phyloP scores from a whole-genome alignment of 768 basidiomycete genomes.

The Auricularia sp. region DNA sequence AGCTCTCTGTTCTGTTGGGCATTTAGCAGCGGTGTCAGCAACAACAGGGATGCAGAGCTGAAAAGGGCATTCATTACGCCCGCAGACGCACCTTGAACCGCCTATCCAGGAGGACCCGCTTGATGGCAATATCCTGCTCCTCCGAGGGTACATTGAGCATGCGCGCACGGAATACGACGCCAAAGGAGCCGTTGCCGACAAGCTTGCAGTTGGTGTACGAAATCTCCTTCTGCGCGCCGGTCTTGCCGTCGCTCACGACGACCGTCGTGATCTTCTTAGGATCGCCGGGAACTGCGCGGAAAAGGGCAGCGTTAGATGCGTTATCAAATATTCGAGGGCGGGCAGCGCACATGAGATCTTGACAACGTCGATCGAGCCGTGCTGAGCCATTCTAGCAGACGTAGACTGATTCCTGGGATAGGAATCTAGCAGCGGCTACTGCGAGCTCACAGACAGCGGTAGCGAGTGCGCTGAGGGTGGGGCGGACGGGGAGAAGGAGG shows the following conservation, averaged over 20 bases:
- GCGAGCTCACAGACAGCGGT: neutral
- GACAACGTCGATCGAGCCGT: conserved; percentile 79
- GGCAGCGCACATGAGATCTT: conserved; percentile 61
- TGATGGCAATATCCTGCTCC: conserved; percentile 91
- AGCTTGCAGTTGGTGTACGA: conserved; percentile 97
- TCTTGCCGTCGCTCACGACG: conserved; percentile 88
- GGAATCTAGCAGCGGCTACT: neutral
- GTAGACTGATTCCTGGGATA: neutral
- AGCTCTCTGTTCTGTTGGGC: conserved; percentile 84
- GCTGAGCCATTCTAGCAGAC: conserved; percentile 43
- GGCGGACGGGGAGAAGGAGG: no score
- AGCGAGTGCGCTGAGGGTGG: no score
- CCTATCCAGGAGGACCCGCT: conserved; percentile 99
- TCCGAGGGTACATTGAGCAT: conserved; percentile 57
- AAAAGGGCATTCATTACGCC: neutral
- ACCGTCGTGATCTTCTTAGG: conserved; percentile 92
- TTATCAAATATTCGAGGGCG: neutral
- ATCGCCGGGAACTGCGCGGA: conserved; percentile 48
- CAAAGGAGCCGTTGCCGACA: conserved; percentile 97
- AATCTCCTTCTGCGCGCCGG: conserved; percentile 77
- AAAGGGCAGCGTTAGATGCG: no score
- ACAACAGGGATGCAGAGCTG: conserved; percentile 1
- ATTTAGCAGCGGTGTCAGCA: neutral
- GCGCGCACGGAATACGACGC: conserved; percentile 95
- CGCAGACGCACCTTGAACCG: conserved; percentile 85